These are phyloP conservation scores for Scheffersomyces quercinus DNA, from an alignment of 1,139 yeast species.

Conservation along the genomic window DNA sequence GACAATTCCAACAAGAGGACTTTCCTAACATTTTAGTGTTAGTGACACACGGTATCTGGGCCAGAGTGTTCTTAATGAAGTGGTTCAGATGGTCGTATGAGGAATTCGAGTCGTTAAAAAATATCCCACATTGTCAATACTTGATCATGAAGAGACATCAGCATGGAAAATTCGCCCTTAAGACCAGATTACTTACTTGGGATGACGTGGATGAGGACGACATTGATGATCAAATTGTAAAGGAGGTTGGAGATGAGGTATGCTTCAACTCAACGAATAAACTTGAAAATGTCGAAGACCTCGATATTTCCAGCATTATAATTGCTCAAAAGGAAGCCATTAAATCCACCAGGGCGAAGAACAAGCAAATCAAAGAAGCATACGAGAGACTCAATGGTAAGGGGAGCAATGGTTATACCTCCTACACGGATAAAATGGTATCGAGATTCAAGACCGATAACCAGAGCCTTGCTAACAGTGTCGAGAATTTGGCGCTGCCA, in stretches of 20 bases:
- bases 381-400: slow-evolving; percentile 18
- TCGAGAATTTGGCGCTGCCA: slow-evolving; percentile 11
- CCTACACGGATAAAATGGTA: slow-evolving; percentile 13
- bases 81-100: slow-evolving; percentile 94
- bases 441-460: slow-evolving; percentile 26
- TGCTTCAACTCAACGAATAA: slow-evolving; percentile 41
- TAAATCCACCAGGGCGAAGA: slow-evolving; percentile 36
- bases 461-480: slow-evolving; percentile 31
- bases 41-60: slow-evolving; percentile 94
- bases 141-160: slow-evolving; percentile 64
- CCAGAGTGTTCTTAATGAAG: slow-evolving; percentile 86
- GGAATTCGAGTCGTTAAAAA: slow-evolving; percentile 77
- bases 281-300: slow-evolving; percentile 37
- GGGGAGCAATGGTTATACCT: slow-evolving; percentile 13
- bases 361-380: slow-evolving; percentile 35
- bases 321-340: slow-evolving; percentile 49
- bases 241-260: slow-evolving; percentile 45
- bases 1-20: slow-evolving; percentile 69
- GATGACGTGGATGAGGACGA: slow-evolving; percentile 50
- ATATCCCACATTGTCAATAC: slow-evolving; percentile 82
- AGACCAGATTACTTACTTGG: slow-evolving; percentile 62
- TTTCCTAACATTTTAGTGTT: slow-evolving; percentile 76
- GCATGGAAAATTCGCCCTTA: slow-evolving; percentile 46
- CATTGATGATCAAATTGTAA: slow-evolving; percentile 38
- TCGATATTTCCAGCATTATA: slow-evolving; percentile 43